Evolutionary conservation across 1,139 yeast species (phyloP), one percentile per base, ranked within the genome.

Genomic region (Hemisphaericaspora lyxosophila): DNA sequence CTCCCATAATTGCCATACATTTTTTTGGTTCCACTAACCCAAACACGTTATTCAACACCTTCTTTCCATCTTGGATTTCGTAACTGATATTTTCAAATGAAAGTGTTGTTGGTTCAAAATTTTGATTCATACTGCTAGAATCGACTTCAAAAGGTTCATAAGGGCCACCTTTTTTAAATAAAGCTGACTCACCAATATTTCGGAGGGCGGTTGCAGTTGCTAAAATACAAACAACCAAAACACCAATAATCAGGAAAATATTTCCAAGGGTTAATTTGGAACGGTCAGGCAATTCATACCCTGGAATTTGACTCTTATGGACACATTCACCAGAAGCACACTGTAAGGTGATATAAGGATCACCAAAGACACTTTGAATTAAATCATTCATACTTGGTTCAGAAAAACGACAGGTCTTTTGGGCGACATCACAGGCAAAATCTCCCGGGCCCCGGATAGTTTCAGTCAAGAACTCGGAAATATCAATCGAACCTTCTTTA

Each of bases 321-420:
- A 92, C 54, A 70, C 98, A 92, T 60, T 92, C 98, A 36, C 96
- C 92, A 1, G 96, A 80, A 11, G 67, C 64, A 62, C 98, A 92
- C 35, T 76, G 71, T 40, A 92, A 67, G 1, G 92, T 84, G 52
- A 92, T 92, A 51, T 79, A 77, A 1, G 90, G 87, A 57, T 92
- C 98, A 12, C 98, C 98, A 64, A 92, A 92, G 3, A 92, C 95
- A 12, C 88, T 80, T 43, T 80, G 73, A 43, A 92, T 92, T 53
- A 92, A 74, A 47, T 86, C 95, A 60, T 92, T 87, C 97, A 92
- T 92, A 42, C 95, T 83, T 27, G 98, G 97, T 57, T 92, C 98
- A 3, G 92, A 82, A 56, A 92, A 92, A 38, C 73, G 71, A 65
- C 98, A 92, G 31, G 69, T 62, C 31, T 70, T 75, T 11, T 74